Evolutionary conservation across 805 yeast genomes (phyloP).

Genomic region (Hanseniaspora guilliermondii): DNA sequence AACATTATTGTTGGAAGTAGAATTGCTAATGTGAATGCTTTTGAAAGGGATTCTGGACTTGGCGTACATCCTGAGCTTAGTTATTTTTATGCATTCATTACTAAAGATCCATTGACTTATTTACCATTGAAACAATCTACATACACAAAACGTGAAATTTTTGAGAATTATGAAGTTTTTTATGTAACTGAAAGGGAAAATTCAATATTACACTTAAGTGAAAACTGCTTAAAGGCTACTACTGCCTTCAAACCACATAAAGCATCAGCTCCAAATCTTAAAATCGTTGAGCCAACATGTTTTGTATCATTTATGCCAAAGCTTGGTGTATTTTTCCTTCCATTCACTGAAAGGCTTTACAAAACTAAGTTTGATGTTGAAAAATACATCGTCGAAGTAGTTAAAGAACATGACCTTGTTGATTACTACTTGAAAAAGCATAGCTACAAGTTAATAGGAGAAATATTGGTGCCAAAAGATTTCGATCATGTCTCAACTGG

Average conservation of each 20-base stretch:
- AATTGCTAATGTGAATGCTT: conserved; percentile 23
- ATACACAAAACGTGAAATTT: neutral
- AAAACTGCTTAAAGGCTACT: conserved; percentile 16
- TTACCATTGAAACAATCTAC: conserved; percentile 19
- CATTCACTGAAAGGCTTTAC: conserved; percentile 2
- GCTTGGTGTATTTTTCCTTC: neutral
- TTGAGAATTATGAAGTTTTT: neutral
- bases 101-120: neutral
- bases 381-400: neutral
- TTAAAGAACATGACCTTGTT: conserved; percentile 3
- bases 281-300: conserved; percentile 2
- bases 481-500: neutral
- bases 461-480: neutral
- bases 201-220: conserved; percentile 13
- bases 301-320: conserved; percentile 5
- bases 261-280: neutral
- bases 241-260: conserved; percentile 8
- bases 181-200: neutral
- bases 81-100: conserved; percentile 23
- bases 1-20: conserved; percentile 34
- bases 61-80: conserved; percentile 16
- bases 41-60: conserved; percentile 25
- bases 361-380: neutral
- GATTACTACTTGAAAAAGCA: neutral
- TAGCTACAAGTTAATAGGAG: neutral